Conservation (phyloP, 305 asterid species). For the Fraxinus baroniana region DNA sequence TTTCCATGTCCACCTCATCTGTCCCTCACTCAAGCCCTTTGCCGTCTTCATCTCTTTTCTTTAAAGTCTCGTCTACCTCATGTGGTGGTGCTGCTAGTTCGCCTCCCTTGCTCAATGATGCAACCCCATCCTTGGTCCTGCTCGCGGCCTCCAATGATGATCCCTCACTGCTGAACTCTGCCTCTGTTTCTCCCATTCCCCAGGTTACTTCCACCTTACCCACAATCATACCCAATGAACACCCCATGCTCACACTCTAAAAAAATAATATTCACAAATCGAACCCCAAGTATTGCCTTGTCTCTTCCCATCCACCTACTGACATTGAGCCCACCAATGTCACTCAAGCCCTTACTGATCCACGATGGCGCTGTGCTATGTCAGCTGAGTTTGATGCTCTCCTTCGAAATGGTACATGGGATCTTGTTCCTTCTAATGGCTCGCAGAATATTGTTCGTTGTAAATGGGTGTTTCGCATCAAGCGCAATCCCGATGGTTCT, state of each 20-base stretch:
- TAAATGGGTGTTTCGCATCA: not conserved
- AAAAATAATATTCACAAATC: not conserved
- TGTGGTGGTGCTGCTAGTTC: no score
- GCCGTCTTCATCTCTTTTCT: no score
- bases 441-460: not conserved
- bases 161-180: not conserved
- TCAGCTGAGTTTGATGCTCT: not conserved
- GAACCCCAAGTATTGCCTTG: not conserved
- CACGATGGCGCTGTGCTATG: not conserved
- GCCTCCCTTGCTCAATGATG: no score
- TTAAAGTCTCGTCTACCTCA: no score
- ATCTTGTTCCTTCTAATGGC: not conserved
- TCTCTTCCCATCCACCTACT: not conserved
- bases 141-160: no score
- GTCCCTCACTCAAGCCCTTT: no score
- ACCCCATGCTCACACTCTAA: not conserved
- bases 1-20: no score
- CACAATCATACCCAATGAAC: accelerated
- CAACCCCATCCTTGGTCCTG: not conserved
- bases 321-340: not conserved
- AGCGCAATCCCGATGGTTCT: not conserved
- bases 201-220: not conserved
- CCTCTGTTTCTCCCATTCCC: not conserved
- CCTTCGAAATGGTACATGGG: not conserved
- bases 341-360: not conserved